A percentile compares a stretch with the other conserved stretches of the same genome.
Evolutionary conservation across 176 grass and related monocot species (phyloP).

Genomic region (Eremochloa ophiuroides): DNA sequence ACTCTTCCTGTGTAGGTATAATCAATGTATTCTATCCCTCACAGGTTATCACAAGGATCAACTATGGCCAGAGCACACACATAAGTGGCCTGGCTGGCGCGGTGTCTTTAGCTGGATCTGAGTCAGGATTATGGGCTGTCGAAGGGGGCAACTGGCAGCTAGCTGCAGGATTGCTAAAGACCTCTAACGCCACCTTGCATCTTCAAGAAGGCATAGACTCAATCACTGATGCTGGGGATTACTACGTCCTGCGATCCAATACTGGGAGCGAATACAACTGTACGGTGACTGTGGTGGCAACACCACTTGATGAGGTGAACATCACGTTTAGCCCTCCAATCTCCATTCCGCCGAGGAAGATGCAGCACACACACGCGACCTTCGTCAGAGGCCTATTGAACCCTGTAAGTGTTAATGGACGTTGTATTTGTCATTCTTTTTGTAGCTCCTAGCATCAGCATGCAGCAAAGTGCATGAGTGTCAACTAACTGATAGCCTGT

Average conservation of each 20-base stretch:
- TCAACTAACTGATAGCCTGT: neutral
- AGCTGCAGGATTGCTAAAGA: constrained; percentile 63
- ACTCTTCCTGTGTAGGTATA: neutral
- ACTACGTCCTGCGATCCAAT: constrained; percentile 71
- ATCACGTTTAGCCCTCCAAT: constrained; percentile 68
- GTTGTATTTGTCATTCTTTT: too few species aligned
- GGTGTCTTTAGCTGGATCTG: constrained; percentile 82
- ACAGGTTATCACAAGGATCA: constrained; percentile 94
- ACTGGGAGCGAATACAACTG: constrained; percentile 70
- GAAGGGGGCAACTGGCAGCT: constrained; percentile 81
- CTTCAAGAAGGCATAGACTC: constrained; percentile 75
- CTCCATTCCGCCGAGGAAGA: constrained; percentile 67
- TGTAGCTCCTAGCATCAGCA: neutral
- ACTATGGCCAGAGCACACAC: constrained; percentile 71
- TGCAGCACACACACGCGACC: constrained; percentile 84
- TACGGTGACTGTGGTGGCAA: constrained; percentile 67
- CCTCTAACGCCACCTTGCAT: constrained; percentile 64
- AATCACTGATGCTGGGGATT: constrained; percentile 53
- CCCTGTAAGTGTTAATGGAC: constrained; percentile 76
- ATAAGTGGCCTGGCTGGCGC: constrained; percentile 85
- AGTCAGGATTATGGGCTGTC: constrained; percentile 76
- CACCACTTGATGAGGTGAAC: constrained; percentile 84
- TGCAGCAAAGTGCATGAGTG: neutral
- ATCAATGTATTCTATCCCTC: neutral
- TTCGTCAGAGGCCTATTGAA: constrained; percentile 82